Percentiles rank a stretch among this genome's conserved stretches.
phyloP scores from a whole-genome alignment of 768 basidiomycete species.

The Termitomyces sp. region DNA sequence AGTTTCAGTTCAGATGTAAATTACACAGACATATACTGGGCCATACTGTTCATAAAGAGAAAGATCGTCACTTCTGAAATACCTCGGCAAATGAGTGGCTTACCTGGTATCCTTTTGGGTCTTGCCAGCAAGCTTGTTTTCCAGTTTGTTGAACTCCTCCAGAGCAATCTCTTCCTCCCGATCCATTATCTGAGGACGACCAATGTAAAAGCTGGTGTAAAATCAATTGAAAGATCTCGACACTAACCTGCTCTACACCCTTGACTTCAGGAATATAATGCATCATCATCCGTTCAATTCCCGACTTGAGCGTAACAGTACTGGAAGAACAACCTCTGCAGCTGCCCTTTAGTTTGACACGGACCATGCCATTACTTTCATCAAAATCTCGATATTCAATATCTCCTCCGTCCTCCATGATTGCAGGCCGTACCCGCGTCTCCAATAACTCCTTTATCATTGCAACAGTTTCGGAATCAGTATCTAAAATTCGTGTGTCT shows the following conservation, averaged over 20 bases:
- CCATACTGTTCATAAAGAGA: conserved; percentile 45
- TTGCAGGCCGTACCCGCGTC: conserved; percentile 91
- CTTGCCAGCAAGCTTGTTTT: conserved; percentile 49
- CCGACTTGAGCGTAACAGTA: conserved; percentile 91
- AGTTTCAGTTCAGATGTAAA: neutral
- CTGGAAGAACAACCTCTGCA: conserved; percentile 94
- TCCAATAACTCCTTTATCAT: conserved; percentile 99
- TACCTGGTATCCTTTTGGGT: conserved; percentile 46
- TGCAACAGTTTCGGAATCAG: conserved; percentile 92
- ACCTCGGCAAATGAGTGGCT: conserved; percentile 4
- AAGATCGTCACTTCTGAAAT: neutral
- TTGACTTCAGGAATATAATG: conserved; percentile 98
- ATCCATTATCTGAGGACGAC: conserved; percentile 65
- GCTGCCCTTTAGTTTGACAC: conserved; percentile 91
- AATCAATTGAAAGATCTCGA: neutral
- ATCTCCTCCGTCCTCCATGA: conserved; percentile 99
- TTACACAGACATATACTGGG: conserved; percentile 76
- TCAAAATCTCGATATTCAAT: conserved; percentile 93
- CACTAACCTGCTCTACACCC: conserved; percentile 75
- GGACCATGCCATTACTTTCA: conserved; percentile 74
- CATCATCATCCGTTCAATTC: conserved; percentile 98
- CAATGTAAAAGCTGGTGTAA: conserved; percentile 6
- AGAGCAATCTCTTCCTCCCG: conserved; percentile 84
- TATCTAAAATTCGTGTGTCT: conserved; percentile 90
- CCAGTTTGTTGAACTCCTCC: conserved; percentile 86